Conservation (phyloP, 495 filamentous ascomycete species). For the Neurospora sp. region DNA sequence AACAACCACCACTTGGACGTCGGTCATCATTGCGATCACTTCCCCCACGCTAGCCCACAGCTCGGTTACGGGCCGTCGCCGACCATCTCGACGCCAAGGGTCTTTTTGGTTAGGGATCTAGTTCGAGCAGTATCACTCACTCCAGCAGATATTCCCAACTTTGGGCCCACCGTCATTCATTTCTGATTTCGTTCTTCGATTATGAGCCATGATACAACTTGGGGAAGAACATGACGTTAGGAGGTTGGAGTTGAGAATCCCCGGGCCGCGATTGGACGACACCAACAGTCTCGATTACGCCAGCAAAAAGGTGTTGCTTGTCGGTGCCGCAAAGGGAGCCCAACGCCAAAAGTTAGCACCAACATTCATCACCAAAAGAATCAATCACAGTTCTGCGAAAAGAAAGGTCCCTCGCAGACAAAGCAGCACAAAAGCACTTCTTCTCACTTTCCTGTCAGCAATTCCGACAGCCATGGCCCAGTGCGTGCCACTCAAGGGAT, state of each 20-base stretch:
- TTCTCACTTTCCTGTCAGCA: slow-evolving; percentile 14
- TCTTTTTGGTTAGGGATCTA: slow-evolving; percentile 22
- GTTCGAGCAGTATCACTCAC: slow-evolving; percentile 15
- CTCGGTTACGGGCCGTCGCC: not conserved
- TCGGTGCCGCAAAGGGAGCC: not conserved
- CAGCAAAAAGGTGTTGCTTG: not conserved
- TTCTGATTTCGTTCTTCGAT: not conserved
- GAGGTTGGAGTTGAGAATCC: not conserved
- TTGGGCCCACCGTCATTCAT: not conserved
- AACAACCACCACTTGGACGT: slow-evolving; percentile 4
- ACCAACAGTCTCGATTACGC: not conserved
- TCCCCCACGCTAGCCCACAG: slow-evolving; percentile 1
- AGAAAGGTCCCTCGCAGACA: slow-evolving; percentile 4
- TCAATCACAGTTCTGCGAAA: slow-evolving; percentile 1
- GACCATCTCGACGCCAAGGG: slow-evolving; percentile 4
- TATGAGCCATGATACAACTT: slow-evolving; percentile 17
- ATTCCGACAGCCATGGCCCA: slow-evolving; percentile 19
- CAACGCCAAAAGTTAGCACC: not conserved
- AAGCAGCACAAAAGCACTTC: slow-evolving; percentile 2
- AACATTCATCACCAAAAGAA: not conserved
- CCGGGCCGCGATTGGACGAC: not conserved
- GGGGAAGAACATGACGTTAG: slow-evolving; percentile 14
- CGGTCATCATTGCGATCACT: slow-evolving; percentile 5
- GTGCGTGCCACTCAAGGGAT: slow-evolving; percentile 77
- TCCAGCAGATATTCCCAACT: slow-evolving; percentile 4